Base-by-base conservation (phyloP, 163 green algal genomes). In the Scenedesmus sp. region DNA sequence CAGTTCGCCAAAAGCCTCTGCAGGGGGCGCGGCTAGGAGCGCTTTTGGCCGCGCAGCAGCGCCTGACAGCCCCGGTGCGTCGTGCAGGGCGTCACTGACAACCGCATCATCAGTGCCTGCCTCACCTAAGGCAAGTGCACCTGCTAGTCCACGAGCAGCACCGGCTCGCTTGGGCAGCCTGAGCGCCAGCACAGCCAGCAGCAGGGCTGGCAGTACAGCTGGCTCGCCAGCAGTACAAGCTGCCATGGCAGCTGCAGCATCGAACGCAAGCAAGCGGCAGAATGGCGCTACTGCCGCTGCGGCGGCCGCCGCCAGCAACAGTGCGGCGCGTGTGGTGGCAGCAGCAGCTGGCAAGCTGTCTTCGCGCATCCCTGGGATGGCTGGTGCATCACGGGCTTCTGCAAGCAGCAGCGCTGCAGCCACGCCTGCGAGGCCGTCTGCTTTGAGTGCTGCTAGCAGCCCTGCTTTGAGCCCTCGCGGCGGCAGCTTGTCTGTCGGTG, bases 341-440 rank as follows among this genome's bases (percentile, higher is more conserved):
- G 83, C 59, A 60, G 57, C 20, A 56, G 83, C 56, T 15, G 59
- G 56, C 66, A 74, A 10, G 70, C 70, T 79, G n/a, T 88, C 84
- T 2, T 89, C 84, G 8, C 84, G 84, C 60, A 89, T 89, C 23
- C 84, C 84, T 81, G 84, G n/a, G 10, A 20, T 81, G 23, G 84
- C 84, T 60, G 60, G 20, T 54, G 62, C n/a, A 60, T 57, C 26
- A 2, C 66, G 59, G 20, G 55, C 55, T 2, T 59, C 54, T 54
- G 82, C 70, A 12, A 52, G 70, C 70, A 46, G 70, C 70, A 79
- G 70, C 5, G 70, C 46, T 59, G 55, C 79, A 26, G 82, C 16
- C 18, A 70, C 55, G 4, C 6, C 55, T 52, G 34, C 82, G 73
- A 59, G 23, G 16, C 26, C 83, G 8, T 77, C 12, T 3, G 7